Percentiles rank a stretch among this genome's conserved stretches.
These are phyloP conservation scores for Kregervanrija pseudodelftensis DNA, from an alignment of 805 yeast genomes.

Conservation along the genomic window DNA sequence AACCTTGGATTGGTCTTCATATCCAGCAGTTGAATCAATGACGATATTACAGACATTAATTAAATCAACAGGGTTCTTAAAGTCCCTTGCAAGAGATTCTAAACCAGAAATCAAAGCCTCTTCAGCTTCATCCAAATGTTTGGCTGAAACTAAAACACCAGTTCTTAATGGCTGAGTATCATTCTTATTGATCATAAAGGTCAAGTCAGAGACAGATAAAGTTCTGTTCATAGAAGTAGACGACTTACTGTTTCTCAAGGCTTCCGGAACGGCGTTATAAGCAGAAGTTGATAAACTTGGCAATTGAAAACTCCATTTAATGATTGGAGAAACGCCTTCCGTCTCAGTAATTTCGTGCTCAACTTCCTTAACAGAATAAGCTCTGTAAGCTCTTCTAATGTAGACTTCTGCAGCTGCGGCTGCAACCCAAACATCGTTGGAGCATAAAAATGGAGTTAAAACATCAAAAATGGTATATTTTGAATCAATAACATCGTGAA, in stretches of 20 bases:
- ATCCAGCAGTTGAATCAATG: constrained; percentile 68
- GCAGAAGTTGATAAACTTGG: constrained; percentile 69
- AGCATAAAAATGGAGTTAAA: constrained; percentile 80
- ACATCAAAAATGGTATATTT: constrained; percentile 96
- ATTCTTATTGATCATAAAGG: constrained; percentile 66
- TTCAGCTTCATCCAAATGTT: constrained; percentile 84
- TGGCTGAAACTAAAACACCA: constrained; percentile 76
- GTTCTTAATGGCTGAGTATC: constrained; percentile 70
- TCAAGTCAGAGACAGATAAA: constrained; percentile 86
- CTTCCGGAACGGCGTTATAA: constrained; percentile 59
- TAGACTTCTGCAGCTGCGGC: constrained; percentile 97
- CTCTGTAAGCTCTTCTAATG: constrained; percentile 94
- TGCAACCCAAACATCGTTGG: constrained; percentile 79
- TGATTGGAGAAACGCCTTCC: constrained; percentile 52
- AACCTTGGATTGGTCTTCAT: constrained; percentile 61
- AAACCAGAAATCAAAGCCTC: constrained; percentile 72
- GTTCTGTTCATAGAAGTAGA: constrained; percentile 61
- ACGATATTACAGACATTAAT: constrained; percentile 81
- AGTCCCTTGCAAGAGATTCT: constrained; percentile 51
- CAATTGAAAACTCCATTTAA: constrained; percentile 84
- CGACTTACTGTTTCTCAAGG: constrained; percentile 33
- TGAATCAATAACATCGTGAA: constrained; percentile 91
- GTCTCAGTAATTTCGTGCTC: constrained; percentile 44
- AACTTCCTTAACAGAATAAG: constrained; percentile 80
- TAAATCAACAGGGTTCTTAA: constrained; percentile 34